phyloP scores from a whole-genome alignment of 768 basidiomycete species.

The Dioszegia crocea region DNA sequence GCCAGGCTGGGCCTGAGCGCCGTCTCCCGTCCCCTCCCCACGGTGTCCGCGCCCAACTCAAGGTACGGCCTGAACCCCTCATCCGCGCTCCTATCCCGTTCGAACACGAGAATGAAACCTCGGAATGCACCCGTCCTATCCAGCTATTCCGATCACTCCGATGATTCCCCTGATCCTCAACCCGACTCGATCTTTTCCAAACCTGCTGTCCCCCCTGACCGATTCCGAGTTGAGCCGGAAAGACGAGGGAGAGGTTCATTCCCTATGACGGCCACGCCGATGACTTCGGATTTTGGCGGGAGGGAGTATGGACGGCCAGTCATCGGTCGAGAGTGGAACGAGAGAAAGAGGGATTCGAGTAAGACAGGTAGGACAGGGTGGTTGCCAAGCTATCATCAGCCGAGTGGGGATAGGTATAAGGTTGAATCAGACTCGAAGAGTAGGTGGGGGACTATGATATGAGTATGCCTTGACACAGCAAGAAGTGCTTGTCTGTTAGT shows the following conservation, averaged over 20 bases:
- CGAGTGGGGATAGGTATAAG: neutral
- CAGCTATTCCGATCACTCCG: neutral
- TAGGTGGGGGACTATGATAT: slow-evolving; percentile 1
- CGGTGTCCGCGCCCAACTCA: neutral
- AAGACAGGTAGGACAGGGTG: neutral
- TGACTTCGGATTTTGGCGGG: neutral
- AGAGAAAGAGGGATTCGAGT: neutral
- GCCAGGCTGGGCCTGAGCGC: slow-evolving; percentile 4
- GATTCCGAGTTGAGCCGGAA: no score
- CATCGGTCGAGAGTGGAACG: neutral
- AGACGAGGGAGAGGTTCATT: no score
- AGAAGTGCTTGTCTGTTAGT: no score
- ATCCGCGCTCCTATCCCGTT: no score
- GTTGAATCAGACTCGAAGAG: neutral
- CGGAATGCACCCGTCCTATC: neutral
- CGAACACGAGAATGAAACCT: no score
- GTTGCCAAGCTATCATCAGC: slow-evolving; percentile 9
- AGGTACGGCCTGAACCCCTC: neutral
- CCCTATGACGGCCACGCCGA: no score
- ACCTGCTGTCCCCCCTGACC: no score
- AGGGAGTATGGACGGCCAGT: neutral
- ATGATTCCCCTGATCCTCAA: no score
- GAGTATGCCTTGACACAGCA: no score
- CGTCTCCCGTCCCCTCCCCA: neutral
- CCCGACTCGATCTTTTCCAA: no score